Percentiles rank a stretch among this genome's conserved stretches.
These are phyloP conservation scores for Backusella psychrophila DNA, from an alignment of 192 early-diverging fungal genomes.

Conservation along the genomic window DNA sequence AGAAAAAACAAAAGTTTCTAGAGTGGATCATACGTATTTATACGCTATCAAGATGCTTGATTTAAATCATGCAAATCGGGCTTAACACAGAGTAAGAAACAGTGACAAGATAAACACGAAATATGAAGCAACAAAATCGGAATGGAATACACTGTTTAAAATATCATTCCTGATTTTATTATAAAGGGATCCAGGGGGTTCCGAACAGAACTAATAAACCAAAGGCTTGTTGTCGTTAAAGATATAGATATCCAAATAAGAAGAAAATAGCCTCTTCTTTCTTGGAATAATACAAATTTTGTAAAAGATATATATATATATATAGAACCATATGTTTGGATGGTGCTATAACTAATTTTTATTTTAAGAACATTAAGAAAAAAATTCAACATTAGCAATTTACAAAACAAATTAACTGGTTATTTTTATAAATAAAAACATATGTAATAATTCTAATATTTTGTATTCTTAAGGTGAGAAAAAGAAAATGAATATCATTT, in stretches of 20 bases:
- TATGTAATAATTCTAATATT: no score
- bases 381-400: no score
- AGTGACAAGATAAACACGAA: background rate
- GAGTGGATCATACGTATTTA: background rate
- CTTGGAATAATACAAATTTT: background rate
- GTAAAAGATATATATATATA: background rate
- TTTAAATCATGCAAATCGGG: background rate
- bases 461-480: no score
- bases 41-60: background rate
- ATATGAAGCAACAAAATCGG: background rate
- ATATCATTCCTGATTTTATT: background rate
- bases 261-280: background rate
- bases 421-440: no score
- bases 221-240: background rate
- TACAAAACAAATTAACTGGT: no score
- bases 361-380: no score
- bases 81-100: background rate
- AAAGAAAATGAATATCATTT: no score
- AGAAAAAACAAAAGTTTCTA: background rate
- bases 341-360: no score
- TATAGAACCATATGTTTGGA: no score
- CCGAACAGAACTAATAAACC: background rate
- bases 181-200: background rate
- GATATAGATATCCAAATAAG: background rate
- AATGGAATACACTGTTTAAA: background rate